Base-by-base conservation (phyloP, 371 early-diverging fungal species). In the Circinella minor region DNA sequence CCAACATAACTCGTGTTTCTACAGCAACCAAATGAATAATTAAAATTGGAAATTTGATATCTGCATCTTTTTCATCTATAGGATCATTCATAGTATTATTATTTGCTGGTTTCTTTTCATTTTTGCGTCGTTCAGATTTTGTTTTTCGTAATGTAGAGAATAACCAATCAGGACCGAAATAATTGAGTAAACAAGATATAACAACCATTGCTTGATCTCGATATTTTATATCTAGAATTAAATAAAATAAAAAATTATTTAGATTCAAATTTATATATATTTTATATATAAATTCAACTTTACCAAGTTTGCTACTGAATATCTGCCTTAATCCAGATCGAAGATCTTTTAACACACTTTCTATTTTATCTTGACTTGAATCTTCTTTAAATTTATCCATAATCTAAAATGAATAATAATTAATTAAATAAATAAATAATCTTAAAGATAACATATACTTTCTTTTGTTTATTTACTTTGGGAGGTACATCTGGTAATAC, bases 1-100 rank as follows among this genome's bases (percentile, higher is more conserved):
- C 88, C 11, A 86, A 60, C 69, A 86, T 77, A 3, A 88, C 75
- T 15, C 86, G 85, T 17, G 83, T 70, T 69, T 88, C 88, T 17
- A 83, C 83, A 11, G 86, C 71, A 4, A 82, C 81, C 10, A 85
- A 36, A 48, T 86, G 84, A 14, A 85, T 75, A 10, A 88, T 36
- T 17, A 88, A 61, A 1, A 79, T 77, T 8, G 81, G 82, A 46
- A 85, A 86, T 27, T 78, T 75, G 43, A 79, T 79, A 11, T 73
- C 70, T 0, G 66, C 66, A 13, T 73, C 69, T 6, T 65, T 15
- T n/a, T 47, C 9, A 47, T 14, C n/a, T n/a, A n/a, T n/a, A n/a
- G n/a, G n/a, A n/a, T n/a, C n/a, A n/a, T n/a, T n/a, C n/a, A n/a
- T 37, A 4, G 63, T 59, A 20, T 46, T 68, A 9, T 51, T 17